Percentiles rank a stretch among this genome's conserved stretches.
These are phyloP conservation scores for Mucor saturninus DNA, from an alignment of 371 early-diverging fungal species.

Conservation along the genomic window DNA sequence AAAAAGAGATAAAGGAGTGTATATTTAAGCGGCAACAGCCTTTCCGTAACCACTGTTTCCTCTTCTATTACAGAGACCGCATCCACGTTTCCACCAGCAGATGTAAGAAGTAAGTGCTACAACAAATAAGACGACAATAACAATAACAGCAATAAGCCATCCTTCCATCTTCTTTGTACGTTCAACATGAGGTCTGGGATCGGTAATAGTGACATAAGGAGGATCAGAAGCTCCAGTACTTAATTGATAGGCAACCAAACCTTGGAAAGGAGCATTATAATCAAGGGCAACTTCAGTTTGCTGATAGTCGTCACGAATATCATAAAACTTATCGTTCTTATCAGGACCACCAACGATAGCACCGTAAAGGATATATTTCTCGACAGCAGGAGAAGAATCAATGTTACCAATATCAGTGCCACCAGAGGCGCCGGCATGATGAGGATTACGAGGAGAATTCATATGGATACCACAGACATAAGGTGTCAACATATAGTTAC, in stretches of 20 bases:
- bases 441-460: conserved; percentile 68
- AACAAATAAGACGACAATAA: conserved; percentile 37
- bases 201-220: conserved; percentile 55
- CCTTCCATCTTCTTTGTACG: conserved; percentile 22
- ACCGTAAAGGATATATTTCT: conserved; percentile 55
- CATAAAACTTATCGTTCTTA: conserved; percentile 57
- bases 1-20: background rate
- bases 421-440: conserved; percentile 68
- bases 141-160: conserved; percentile 59
- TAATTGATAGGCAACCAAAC: conserved; percentile 65
- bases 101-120: conserved; percentile 19
- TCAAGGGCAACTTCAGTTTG: conserved; percentile 67
- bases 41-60: conserved; percentile 1
- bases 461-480: conserved; percentile 66
- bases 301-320: conserved; percentile 51
- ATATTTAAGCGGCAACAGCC: conserved; percentile 5
- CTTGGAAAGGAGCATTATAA: conserved; percentile 70
- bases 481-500: conserved; percentile 62
- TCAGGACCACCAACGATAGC: conserved; percentile 70
- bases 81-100: conserved; percentile 31
- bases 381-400: conserved; percentile 42
- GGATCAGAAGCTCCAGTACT: conserved; percentile 49
- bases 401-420: conserved; percentile 54
- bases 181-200: conserved; percentile 37
- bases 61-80: conserved; percentile 10